These are phyloP conservation scores for Cadophora sp. DNA, from an alignment of 2,329 filamentous ascomycete species.

Conservation along the genomic window DNA sequence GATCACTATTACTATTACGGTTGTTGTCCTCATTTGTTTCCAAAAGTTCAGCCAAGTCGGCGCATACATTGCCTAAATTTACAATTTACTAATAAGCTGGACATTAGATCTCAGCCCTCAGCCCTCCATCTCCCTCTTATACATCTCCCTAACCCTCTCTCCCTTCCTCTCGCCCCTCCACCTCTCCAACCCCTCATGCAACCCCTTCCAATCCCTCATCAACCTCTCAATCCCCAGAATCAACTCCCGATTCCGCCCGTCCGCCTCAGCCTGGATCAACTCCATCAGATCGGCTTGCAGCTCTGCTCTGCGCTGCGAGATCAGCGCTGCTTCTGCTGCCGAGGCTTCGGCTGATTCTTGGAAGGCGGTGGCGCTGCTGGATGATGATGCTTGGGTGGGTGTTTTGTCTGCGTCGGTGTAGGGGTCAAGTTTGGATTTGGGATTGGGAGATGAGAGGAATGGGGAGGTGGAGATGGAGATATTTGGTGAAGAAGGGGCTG, in stretches of 20 bases:
- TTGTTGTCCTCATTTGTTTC: background rate
- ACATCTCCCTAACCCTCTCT: background rate
- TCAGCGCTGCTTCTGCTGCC: background rate
- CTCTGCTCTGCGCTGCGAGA: background rate
- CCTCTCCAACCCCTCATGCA: conserved; percentile 11
- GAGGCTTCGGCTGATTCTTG: too few species aligned
- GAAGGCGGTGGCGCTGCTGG: too few species aligned
- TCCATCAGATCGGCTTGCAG: conserved; percentile 5
- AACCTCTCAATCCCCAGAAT: background rate
- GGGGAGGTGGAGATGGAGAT: background rate
- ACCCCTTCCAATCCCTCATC: conserved; percentile 1
- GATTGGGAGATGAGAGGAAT: background rate
- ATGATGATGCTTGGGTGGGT: too few species aligned
- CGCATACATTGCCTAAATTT: background rate
- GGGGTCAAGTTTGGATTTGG: background rate
- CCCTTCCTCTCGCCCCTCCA: conserved; percentile 11
- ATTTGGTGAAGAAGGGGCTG: background rate
- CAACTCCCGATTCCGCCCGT: background rate
- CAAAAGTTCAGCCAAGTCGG: background rate
- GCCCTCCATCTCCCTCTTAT: background rate
- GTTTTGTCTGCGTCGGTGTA: background rate
- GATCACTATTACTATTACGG: background rate
- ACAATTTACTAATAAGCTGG: background rate
- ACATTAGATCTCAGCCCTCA: background rate
- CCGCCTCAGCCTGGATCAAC: background rate